Conservation (phyloP, 257 asterid genomes). For the Rehmannia glutinosa region DNA sequence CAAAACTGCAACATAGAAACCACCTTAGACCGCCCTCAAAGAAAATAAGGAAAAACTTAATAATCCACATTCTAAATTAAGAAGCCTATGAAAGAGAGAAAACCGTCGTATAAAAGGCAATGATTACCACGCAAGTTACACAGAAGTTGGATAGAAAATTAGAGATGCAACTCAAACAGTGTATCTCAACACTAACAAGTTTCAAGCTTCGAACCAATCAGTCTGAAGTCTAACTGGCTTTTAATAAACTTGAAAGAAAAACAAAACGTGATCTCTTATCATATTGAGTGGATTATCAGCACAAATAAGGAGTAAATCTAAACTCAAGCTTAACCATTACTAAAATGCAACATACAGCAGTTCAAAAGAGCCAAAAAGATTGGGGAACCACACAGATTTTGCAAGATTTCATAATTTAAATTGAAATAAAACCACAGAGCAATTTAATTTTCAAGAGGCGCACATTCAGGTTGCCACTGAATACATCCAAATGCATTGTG, state of each 20-base stretch:
- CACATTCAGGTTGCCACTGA: neutral
- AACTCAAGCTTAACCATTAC: neutral
- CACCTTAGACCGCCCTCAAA: too few species aligned
- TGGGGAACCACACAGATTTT: too few species aligned
- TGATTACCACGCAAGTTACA: too few species aligned
- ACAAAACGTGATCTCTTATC: neutral
- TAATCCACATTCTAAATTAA: neutral
- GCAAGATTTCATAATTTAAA: neutral
- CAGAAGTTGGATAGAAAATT: too few species aligned
- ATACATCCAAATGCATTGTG: neutral
- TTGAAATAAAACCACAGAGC: neutral
- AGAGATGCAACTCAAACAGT: too few species aligned
- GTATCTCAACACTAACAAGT: too few species aligned
- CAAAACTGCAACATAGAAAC: too few species aligned
- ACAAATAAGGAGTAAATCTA: neutral
- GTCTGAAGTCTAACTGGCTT: neutral
- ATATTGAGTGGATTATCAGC: neutral
- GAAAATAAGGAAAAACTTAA: too few species aligned
- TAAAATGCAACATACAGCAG: neutral
- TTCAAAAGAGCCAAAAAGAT: neutral
- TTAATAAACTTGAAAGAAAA: neutral
- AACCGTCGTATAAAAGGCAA: too few species aligned
- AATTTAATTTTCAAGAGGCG: neutral
- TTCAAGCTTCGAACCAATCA: too few species aligned
- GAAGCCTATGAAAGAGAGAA: neutral